Evolutionary conservation across 2,329 filamentous ascomycete species (phyloP), one percentile per base, ranked within the genome.

Genomic region (Alternaria arbusti): DNA sequence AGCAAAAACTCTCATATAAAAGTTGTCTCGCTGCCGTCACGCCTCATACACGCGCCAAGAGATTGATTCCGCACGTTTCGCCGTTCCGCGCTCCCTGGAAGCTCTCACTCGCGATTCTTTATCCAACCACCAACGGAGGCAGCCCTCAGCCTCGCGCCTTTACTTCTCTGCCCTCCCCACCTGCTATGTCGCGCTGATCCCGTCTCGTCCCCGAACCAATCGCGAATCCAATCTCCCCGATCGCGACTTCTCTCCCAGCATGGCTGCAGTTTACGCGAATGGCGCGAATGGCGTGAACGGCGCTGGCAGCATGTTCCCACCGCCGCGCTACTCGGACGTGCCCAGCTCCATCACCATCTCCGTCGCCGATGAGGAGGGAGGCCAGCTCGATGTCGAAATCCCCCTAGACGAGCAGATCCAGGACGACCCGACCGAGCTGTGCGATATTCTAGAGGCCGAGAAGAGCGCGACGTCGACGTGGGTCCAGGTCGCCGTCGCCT

Each of bases 401-500:
- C 93, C 96, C 77, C 88, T 98, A 57, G 91, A 94, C 77, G 93
- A 95, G 69, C 76, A 79, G 65, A 89, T 97, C 43, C 88, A 94
- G 64, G 96, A 98, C 79, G 96, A 98, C 77, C 93, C 93, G 20
- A 97, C 92, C 50, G 96, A 99, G 83, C 87, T 99, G 6, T 99
- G 96, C 80, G 96, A 93, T 28, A 87, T 99, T 54, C 89, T 99
- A 67, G 95, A 99, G 82, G 97, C 96, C 76, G 96, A 99, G 80
- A 90, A 91, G 75, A 94, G 94, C 15, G 91, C 93, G 40, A 94
- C 95, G 74, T 93, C 90, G 56, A 96, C 96, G 72, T 99, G 96
- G 96, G 95, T 99, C 86, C 95, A 93, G n/a, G 96, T 98, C 70
- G 92, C 96, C 45, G 86, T 98, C 63, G 95, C 95, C 51, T 99